phyloP scores from a whole-genome alignment of 768 basidiomycete species.

The Podaxis carcinomalis region DNA sequence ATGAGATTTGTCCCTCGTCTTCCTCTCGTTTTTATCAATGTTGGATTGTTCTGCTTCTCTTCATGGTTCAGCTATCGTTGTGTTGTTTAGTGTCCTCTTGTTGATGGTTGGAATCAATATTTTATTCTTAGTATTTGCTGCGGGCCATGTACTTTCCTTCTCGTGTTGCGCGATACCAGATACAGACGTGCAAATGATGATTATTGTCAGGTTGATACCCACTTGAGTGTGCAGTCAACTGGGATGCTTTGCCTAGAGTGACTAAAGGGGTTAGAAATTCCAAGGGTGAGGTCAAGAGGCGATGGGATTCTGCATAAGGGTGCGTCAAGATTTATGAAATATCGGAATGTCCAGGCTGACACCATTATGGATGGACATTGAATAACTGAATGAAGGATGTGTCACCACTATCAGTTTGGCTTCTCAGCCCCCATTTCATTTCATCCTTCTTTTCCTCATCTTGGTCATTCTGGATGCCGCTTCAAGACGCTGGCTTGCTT shows the following conservation, averaged over 20 bases:
- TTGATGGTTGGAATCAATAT: background rate
- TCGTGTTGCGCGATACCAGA: background rate
- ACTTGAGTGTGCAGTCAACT: background rate
- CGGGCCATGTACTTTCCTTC: slow-evolving; percentile 2
- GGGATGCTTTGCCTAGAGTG: background rate
- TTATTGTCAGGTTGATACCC: background rate
- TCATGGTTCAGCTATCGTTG: background rate
- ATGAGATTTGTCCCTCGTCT: background rate
- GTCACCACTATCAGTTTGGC: too few relatives aligned
- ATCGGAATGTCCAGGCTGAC: too few relatives aligned
- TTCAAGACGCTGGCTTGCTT: too few relatives aligned
- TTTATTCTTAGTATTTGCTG: slow-evolving; percentile 1
- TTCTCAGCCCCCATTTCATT: too few relatives aligned
- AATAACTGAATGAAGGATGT: too few relatives aligned
- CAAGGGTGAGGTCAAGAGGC: background rate
- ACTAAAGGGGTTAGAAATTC: background rate
- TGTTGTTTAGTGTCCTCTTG: background rate
- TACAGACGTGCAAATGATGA: background rate
- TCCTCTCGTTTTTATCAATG: background rate
- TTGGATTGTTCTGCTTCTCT: background rate
- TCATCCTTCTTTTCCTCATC: too few relatives aligned
- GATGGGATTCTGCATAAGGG: too few relatives aligned
- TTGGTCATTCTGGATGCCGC: too few relatives aligned
- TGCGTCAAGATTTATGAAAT: too few relatives aligned
- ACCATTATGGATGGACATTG: too few relatives aligned